A percentile compares a stretch with the other conserved stretches of the same genome.
phyloP scores from a whole-genome alignment of 257 asterid species.

The Solanum tarijense region DNA sequence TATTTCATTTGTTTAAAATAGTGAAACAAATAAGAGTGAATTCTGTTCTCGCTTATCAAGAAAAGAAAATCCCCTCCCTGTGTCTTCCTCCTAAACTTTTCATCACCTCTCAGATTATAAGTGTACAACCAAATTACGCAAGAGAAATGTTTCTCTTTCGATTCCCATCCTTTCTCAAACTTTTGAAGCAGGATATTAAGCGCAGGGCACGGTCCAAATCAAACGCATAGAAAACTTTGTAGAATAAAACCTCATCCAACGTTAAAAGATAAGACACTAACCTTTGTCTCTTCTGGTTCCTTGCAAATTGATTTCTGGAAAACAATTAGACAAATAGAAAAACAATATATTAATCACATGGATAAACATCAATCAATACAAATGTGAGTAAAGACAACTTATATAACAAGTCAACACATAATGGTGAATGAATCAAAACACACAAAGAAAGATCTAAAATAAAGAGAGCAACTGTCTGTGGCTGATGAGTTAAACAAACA shows the following conservation, averaged over 20 bases:
- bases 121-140: neutral
- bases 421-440: neutral
- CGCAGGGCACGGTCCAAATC: neutral
- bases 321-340: conserved; percentile 1
- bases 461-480: neutral
- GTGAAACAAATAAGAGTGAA: neutral
- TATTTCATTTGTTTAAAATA: neutral
- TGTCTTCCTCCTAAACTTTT: neutral
- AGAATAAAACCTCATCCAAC: neutral
- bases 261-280: conserved; percentile 16
- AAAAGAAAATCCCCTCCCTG: neutral
- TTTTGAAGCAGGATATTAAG: neutral
- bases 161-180: neutral
- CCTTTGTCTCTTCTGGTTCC: conserved; percentile 70
- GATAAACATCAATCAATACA: neutral
- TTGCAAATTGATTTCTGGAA: conserved; percentile 78
- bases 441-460: neutral
- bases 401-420: neutral
- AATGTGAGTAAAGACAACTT: neutral
- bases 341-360: neutral
- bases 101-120: neutral
- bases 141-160: neutral
- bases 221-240: neutral
- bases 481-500: neutral
- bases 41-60: neutral